Percentiles rank a stretch among this genome's conserved stretches.
These are phyloP conservation scores for Diplogelasinospora grovesii DNA, from an alignment of 495 filamentous ascomycete species.

Conservation along the genomic window DNA sequence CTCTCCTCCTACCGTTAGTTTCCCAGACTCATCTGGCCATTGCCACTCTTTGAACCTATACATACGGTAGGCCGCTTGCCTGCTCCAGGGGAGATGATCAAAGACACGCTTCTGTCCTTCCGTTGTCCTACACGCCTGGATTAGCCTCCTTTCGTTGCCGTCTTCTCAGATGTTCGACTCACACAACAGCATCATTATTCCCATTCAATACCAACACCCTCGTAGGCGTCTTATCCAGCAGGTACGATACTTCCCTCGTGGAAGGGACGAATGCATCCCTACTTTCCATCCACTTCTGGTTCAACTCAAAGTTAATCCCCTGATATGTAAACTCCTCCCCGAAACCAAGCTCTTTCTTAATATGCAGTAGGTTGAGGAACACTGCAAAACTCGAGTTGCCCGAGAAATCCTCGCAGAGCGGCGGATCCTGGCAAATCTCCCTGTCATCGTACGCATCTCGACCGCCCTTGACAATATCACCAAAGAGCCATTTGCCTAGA, in stretches of 20 bases:
- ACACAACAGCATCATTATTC: constrained; percentile 3
- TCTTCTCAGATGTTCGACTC: too few relatives aligned
- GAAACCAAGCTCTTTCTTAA: constrained; percentile 1
- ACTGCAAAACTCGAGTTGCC: not conserved
- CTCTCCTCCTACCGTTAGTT: not conserved
- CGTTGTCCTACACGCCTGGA: too few relatives aligned
- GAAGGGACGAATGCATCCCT: not conserved
- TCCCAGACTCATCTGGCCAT: constrained; percentile 1
- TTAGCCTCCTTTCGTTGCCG: too few relatives aligned
- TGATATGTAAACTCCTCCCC: not conserved
- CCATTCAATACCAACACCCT: constrained; percentile 4
- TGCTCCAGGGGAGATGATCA: constrained; percentile 1
- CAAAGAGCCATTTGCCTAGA: not conserved
- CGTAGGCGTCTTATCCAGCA: constrained; percentile 3
- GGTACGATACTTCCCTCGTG: not conserved
- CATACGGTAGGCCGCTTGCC: constrained; percentile 1
- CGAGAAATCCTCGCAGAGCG: not conserved
- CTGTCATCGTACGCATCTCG: constrained; percentile 5
- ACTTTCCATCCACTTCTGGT: not conserved
- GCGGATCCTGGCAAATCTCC: not conserved
- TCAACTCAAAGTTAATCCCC: not conserved
- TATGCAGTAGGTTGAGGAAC: not conserved
- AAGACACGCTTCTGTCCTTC: constrained; percentile 5
- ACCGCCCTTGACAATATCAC: not conserved
- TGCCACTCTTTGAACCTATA: constrained; percentile 1